Evolutionary conservation across 2,329 filamentous ascomycete genomes (phyloP), one percentile per base, ranked within the genome.

Genomic region (Pseudogymnoascus sp.): DNA sequence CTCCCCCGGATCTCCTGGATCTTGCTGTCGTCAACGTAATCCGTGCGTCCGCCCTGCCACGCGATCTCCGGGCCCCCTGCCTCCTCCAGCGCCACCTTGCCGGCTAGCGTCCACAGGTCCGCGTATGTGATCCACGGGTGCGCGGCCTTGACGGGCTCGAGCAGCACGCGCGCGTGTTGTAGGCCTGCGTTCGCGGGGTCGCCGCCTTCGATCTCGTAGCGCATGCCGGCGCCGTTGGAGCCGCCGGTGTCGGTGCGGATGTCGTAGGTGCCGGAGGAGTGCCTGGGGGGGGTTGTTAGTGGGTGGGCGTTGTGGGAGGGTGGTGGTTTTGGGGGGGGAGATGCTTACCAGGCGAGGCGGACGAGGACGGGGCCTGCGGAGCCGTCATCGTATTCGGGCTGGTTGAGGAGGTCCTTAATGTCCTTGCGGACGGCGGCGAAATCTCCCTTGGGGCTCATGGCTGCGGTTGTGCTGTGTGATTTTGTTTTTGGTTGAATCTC

Each of bases 61-160:
- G 76, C 67, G 23, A 87, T 77, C 1, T 77, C 72, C 0, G 85
- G 85, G 0, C 85, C 85, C 42, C 82, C 84, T 81, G 87, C 82
- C 64, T 82, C 82, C 67, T 80, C 73, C 70, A 87, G 79, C 2
- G 85, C 84, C 0, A 83, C 81, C 1, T 80, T 79, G 50, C 82
- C 83, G 0, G 83, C 84, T 33, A 88, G 76, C 4, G 85, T 87
- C 85, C 85, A 87, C 4, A 88, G 77, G 69, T 88, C 85, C 2
- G 84, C 78, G 73, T 87, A 87, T 26, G 84, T 86, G 70, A 87
- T 83, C 84, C 83, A 87, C 2, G 82, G 78, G 71, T 86, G 80
- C 57, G 78, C 77, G 19, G 74, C 73, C 71, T 87, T 87, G 66
- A 87, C 73, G 5, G 84, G 82, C 69, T 87, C 84, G 65, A 88